Evolutionary conservation across 345 rosid species (phyloP), one percentile per base, ranked within the genome.

Genomic region (Hibiscus tridactylites): DNA sequence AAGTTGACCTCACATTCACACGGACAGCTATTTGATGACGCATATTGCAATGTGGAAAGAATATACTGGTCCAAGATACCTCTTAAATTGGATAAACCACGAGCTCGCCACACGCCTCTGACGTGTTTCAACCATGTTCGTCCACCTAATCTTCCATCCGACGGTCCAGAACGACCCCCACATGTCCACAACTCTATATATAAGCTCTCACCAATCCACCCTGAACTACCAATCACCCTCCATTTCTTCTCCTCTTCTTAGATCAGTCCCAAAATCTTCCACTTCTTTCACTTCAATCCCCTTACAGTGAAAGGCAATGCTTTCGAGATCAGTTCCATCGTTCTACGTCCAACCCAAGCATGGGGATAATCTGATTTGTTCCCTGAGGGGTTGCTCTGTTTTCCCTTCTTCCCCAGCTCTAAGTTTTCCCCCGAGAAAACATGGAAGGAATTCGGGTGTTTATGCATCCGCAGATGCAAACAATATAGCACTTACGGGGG

Each of bases 401-500:
- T 58, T 58, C 68, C 39, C 74, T n/a, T 46, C 83, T 44, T 42
- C 78, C 15, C 60, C 82, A 33, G 39, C 79, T 68, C 61, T 77
- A 53, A 5, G 60, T 0, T 80, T 77, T 68, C 21, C 65, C 1
- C 42, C n/a, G 13, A 76, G 58, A 59, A 56, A 70, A 53, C 54
- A 46, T 12, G 78, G 75, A 60, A 77, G 72, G 49, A 37, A 59
- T 17, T 0, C 77, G 5, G 65, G 76, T 33, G 80, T 85, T 50
- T 73, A 81, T 17, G 87, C 90, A 0, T 28, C 81, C 1, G 66
- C 52, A 1, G 91, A 71, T 6, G 35, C 70, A 2, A 26, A 65
- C 71, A 68, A 77, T 8, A 59, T 69, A 65, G 69, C 81, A 33
- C 81, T 88, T 59, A 86, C 91, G 0, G 93, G 95, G 1, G 84